A percentile compares a stretch with the other conserved stretches of the same genome.
phyloP scores from a whole-genome alignment of 176 grass and related monocot genomes.

The Aegilops speltoides region DNA sequence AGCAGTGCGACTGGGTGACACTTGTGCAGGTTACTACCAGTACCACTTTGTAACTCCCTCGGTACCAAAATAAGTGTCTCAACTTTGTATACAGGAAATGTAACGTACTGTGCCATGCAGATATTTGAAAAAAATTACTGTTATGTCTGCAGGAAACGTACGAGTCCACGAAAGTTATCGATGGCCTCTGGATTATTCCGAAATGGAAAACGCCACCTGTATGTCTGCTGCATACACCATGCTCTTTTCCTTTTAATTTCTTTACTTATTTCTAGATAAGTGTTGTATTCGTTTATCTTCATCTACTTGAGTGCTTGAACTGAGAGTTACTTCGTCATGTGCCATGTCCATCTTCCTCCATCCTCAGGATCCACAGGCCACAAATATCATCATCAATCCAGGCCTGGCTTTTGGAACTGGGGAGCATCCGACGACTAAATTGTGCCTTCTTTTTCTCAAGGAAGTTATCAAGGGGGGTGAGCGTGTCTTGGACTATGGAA shows the following conservation, averaged over 20 bases:
- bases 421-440: conserved; percentile 83
- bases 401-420: conserved; percentile 88
- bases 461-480: conserved; percentile 69
- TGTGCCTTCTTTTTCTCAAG: conserved; percentile 78
- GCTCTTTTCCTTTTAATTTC: neutral
- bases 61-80: no score
- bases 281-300: neutral
- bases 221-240: conserved; percentile 33
- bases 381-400: conserved; percentile 92
- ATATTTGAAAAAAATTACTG: conserved; percentile 19
- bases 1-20: conserved; percentile 71
- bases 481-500: conserved; percentile 76
- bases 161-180: conserved; percentile 59
- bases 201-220: conserved; percentile 79
- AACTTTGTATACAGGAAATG: no score
- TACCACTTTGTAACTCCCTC: no score
- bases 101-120: neutral
- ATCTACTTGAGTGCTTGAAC: conserved; percentile 6
- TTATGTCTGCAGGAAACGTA: conserved; percentile 55
- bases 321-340: conserved; percentile 4
- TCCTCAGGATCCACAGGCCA: conserved; percentile 64
- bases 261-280: neutral
- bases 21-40: conserved; percentile 67
- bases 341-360: neutral
- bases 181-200: conserved; percentile 94